A percentile compares a stretch with the other conserved stretches of the same genome.
phyloP scores from a whole-genome alignment of 768 basidiomycete species.

The Lentinula aciculospora region DNA sequence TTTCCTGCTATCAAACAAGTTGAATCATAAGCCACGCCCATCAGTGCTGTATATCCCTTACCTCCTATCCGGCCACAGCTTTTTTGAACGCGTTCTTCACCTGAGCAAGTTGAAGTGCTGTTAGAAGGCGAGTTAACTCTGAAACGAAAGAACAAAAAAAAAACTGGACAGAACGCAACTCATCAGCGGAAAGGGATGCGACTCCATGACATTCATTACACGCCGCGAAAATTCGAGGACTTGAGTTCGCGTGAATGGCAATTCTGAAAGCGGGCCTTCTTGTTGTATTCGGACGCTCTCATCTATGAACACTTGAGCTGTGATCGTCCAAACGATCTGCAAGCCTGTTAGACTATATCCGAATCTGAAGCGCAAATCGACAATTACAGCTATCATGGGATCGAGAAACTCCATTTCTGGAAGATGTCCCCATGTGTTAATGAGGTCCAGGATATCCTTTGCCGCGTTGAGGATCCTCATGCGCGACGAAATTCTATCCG shows the following conservation, averaged over 20 bases:
- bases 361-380: not conserved
- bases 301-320: not conserved
- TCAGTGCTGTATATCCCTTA: too few relatives aligned
- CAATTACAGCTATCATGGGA: conserved; percentile 14
- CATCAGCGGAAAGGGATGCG: not conserved
- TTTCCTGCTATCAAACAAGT: too few relatives aligned
- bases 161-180: not conserved
- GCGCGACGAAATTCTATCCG: conserved; percentile 8
- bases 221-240: not conserved
- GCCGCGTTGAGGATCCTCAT: conserved; percentile 10
- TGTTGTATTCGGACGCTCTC: not conserved
- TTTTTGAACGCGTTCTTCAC: conserved; percentile 13
- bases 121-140: too few relatives aligned
- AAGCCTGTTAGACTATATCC: not conserved
- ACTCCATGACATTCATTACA: not conserved
- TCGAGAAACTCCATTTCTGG: conserved; percentile 9
- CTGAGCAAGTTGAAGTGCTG: conserved; percentile 24
- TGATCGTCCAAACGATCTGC: not conserved
- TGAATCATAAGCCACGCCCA: too few relatives aligned
- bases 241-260: not conserved
- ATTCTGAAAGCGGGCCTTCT: not conserved
- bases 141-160: not conserved
- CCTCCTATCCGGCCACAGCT: not conserved
- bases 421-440: conserved; percentile 7
- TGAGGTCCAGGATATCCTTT: conserved; percentile 8